Conservation (phyloP, 768 basidiomycete genomes). For the Russula olivacea region DNA sequence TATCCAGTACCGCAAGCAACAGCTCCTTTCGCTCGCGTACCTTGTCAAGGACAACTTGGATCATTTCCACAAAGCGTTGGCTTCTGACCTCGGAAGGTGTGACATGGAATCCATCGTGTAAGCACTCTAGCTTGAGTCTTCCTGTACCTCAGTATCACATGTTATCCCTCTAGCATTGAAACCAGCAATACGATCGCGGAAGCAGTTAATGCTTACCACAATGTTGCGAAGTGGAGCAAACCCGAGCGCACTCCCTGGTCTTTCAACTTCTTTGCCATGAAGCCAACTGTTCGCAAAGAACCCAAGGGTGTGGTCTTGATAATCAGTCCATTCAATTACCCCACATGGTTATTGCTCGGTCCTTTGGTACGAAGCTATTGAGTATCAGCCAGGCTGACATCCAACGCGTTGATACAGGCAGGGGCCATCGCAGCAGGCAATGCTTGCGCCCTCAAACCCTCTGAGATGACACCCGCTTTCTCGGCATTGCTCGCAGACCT, state of each 20-base stretch:
- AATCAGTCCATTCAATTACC: conserved; percentile 74
- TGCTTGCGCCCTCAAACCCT: conserved; percentile 35
- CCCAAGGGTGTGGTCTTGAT: conserved; percentile 71
- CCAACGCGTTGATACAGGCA: conserved; percentile 7
- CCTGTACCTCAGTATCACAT: not conserved
- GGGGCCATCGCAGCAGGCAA: conserved; percentile 39
- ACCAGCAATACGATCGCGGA: conserved; percentile 49
- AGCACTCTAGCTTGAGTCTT: conserved; percentile 21
- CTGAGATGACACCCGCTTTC: conserved; percentile 32
- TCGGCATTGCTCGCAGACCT: conserved; percentile 30
- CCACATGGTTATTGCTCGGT: conserved; percentile 50
- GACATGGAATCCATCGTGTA: conserved; percentile 51
- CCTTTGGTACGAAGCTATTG: conserved; percentile 44
- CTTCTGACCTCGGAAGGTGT: conserved; percentile 59
- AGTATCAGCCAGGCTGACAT: too few relatives aligned
- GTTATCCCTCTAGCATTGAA: conserved; percentile 49
- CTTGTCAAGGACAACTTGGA: conserved; percentile 66
- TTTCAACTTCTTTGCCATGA: conserved; percentile 51
- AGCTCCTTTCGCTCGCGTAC: conserved; percentile 70
- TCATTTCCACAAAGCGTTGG: conserved; percentile 53
- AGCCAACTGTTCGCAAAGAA: conserved; percentile 63
- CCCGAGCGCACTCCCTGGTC: conserved; percentile 52
- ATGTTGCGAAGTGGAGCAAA: conserved; percentile 71
- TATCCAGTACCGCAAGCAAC: conserved; percentile 66
- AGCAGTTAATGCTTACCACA: conserved; percentile 47